phyloP scores from a whole-genome alignment of 768 basidiomycete genomes.

The Rhizopogon sp. region DNA sequence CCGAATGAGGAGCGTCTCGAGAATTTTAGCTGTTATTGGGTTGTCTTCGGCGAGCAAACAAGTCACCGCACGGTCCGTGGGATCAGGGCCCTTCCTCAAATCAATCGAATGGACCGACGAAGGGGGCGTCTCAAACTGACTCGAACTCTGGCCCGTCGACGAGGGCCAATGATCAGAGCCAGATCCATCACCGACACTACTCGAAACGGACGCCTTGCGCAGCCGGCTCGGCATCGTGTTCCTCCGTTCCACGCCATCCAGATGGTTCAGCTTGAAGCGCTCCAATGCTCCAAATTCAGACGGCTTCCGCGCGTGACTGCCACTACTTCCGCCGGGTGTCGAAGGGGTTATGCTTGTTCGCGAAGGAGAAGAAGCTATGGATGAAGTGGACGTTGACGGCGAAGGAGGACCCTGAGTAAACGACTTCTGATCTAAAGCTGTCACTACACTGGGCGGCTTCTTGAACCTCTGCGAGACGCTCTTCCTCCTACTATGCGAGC shows the following conservation, averaged over 20 bases:
- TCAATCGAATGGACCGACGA: slow-evolving; percentile 87
- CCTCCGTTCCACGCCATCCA: slow-evolving; percentile 74
- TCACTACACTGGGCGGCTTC: slow-evolving; percentile 77
- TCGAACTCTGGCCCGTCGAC: slow-evolving; percentile 46
- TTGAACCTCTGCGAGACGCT: slow-evolving; percentile 81
- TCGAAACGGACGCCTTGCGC: slow-evolving; percentile 82
- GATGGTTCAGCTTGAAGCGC: slow-evolving; percentile 78
- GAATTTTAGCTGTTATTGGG: slow-evolving; percentile 96
- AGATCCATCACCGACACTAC: slow-evolving; percentile 75
- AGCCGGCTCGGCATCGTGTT: slow-evolving; percentile 84
- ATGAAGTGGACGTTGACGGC: slow-evolving; percentile 87
- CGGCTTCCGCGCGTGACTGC: slow-evolving; percentile 71
- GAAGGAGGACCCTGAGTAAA: slow-evolving; percentile 79
- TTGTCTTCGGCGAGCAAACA: slow-evolving; percentile 96
- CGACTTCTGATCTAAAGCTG: slow-evolving; percentile 58
- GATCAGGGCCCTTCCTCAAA: slow-evolving; percentile 69
- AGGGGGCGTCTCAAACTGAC: slow-evolving; percentile 57
- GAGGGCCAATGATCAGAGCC: slow-evolving; percentile 72
- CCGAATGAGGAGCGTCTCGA: slow-evolving; percentile 89
- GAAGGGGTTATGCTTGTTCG: slow-evolving; percentile 67
- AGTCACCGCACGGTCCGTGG: slow-evolving; percentile 85
- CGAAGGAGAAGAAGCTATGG: slow-evolving; percentile 85
- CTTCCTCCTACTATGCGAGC: slow-evolving; percentile 59
- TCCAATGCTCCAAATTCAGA: slow-evolving; percentile 88
- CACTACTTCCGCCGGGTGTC: slow-evolving; percentile 57